These are phyloP conservation scores for Penicillium olsonii DNA, from an alignment of 2,329 filamentous ascomycete genomes.

Conservation along the genomic window DNA sequence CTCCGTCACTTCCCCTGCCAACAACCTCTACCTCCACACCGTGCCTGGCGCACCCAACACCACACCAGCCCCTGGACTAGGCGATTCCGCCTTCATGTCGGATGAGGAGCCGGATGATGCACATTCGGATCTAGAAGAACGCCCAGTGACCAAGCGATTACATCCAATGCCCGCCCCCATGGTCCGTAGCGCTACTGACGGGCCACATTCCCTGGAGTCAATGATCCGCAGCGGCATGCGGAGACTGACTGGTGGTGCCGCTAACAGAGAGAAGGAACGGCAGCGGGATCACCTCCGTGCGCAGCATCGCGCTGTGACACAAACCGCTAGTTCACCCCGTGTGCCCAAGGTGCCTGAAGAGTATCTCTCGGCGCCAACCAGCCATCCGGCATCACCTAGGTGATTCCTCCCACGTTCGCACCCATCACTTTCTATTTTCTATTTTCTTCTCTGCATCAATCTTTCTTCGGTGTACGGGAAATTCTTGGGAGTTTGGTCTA, in stretches of 20 bases:
- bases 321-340: constrained; percentile 43
- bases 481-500: constrained; percentile 22
- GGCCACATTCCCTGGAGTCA: constrained; percentile 46
- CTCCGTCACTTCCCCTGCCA: constrained; percentile 78
- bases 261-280: constrained; percentile 45
- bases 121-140: constrained; percentile 81
- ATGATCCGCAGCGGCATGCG: constrained; percentile 51
- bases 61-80: constrained; percentile 49
- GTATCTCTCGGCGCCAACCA: constrained; percentile 43
- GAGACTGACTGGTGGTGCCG: constrained; percentile 48
- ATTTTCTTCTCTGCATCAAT: constrained; percentile 8
- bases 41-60: constrained; percentile 54
- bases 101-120: constrained; percentile 78
- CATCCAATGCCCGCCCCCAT: constrained; percentile 24
- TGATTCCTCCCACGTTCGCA: constrained; percentile 5
- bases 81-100: constrained; percentile 64
- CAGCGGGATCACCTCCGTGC: constrained; percentile 46
- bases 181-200: constrained; percentile 39
- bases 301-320: constrained; percentile 43
- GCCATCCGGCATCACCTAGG: constrained; percentile 39
- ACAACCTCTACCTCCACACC: constrained; percentile 46
- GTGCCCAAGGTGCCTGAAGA: constrained; percentile 52
- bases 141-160: constrained; percentile 38
- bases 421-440: not conserved
- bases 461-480: constrained; percentile 12